Evolutionary conservation across 805 yeast genomes (phyloP), one percentile per base, ranked within the genome.

Genomic region (Candida takata): DNA sequence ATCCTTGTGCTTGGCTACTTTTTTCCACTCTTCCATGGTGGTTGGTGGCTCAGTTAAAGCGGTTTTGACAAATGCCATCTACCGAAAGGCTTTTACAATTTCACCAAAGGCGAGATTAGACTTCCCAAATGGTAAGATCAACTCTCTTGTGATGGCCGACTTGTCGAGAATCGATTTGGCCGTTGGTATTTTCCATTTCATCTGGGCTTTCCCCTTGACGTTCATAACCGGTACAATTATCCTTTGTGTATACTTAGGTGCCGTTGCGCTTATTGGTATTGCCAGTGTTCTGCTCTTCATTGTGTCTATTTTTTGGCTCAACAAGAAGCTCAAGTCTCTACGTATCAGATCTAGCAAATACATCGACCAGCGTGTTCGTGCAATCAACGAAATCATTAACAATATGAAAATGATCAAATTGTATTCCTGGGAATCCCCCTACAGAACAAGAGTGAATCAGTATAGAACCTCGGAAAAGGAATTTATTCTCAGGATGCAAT

Each of bases 341-440:
- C 74, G 96, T 52, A 62, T 60, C 18, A 55, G 57, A n/a, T 78
- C 84, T 8, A 76, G 75, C 38, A 61, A 60, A 3, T 72, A 62
- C 49, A 88, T 95, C 3, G 97, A 88, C 57, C 58, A 64, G 15
- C 77, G 97, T 51, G 85, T 88, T 16, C 69, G 76, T 31, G 67
- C 74, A 33, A 77, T 86, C 56, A 80, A 84, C 45, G 97, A 88
- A 57, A 74, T 86, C 20, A 65, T 88, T 44, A 77, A 72, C 51
- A 77, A 82, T 45, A 73, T 88, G 69, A 84, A 83, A 52, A 71
- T 81, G 64, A 84, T 88, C 57, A 88, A 88, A 62, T 83, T 72
- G 55, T 88, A 87, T 55, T 84, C 94, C 1, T 88, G 96, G 96
- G 97, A 88, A 60, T 67, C 67, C 23, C 87, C 96, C 1, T 88